Percentiles rank a stretch among this genome's conserved stretches.
Evolutionary conservation across 176 grass and related monocot species (phyloP).

Genomic region (Aegilops tauschii): DNA sequence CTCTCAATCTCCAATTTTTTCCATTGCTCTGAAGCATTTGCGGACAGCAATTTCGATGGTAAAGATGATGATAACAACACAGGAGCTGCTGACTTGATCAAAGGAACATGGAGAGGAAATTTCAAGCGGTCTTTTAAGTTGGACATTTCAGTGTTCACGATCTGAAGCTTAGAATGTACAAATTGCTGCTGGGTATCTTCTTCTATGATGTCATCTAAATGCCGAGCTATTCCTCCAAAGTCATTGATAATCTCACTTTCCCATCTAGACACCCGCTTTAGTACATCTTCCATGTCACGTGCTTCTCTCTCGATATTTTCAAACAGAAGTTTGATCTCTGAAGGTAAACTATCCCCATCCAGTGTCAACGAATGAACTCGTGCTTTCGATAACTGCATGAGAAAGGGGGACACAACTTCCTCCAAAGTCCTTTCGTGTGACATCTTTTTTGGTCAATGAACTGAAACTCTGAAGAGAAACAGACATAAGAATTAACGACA

Average conservation of each 20-base stretch:
- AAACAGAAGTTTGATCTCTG: conserved; percentile 26
- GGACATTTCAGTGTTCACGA: conserved; percentile 31
- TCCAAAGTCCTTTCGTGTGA: conserved; percentile 30
- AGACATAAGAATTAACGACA: not conserved
- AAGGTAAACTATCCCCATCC: conserved; percentile 8
- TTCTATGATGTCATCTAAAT: conserved; percentile 49
- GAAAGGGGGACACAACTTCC: conserved; percentile 41
- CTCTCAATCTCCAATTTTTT: conserved; percentile 35
- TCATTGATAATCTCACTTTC: conserved; percentile 37
- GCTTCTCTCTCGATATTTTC: conserved; percentile 39
- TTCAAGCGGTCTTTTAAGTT: conserved; percentile 41
- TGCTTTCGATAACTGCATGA: conserved; percentile 30
- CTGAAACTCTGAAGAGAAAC: not conserved
- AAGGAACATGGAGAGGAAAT: conserved; percentile 38
- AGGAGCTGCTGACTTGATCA: not conserved
- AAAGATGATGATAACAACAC: not conserved
- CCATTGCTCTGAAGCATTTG: conserved; percentile 31
- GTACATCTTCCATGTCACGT: conserved; percentile 21
- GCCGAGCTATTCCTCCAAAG: conserved; percentile 41
- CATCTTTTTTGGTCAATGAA: conserved; percentile 8
- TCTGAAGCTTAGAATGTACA: conserved; percentile 26
- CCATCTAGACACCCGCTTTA: conserved; percentile 28
- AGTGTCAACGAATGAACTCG: not conserved
- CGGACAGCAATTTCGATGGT: not conserved
- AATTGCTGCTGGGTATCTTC: conserved; percentile 28